A percentile compares a stretch with the other conserved stretches of the same genome.
Evolutionary conservation across 306 rosid genomes (phyloP).

Genomic region (Rubus idaeus): DNA sequence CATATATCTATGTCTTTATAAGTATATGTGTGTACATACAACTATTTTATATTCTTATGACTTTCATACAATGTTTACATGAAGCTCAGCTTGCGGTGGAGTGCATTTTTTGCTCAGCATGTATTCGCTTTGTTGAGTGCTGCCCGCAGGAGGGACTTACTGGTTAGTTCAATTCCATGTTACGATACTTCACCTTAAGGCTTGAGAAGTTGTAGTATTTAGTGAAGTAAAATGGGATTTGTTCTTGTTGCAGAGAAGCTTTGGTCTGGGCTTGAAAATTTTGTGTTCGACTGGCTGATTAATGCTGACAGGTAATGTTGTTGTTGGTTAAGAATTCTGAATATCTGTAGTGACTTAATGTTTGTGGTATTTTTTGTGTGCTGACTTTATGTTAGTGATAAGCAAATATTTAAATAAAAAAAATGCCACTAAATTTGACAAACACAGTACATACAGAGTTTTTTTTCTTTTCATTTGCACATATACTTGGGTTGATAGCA

Average conservation of each 20-base stretch:
- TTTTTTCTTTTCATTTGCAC: neutral
- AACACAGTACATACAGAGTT: neutral
- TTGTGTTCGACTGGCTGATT: constrained; percentile 97
- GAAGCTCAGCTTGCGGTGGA: constrained; percentile 92
- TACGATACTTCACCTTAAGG: constrained; percentile 7
- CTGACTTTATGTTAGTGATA: neutral
- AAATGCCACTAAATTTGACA: constrained; percentile 4
- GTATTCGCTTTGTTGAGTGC: constrained; percentile 98
- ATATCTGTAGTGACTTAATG: constrained; percentile 4
- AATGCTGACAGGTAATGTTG: constrained; percentile 87
- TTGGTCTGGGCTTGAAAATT: constrained; percentile 99
- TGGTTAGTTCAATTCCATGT: constrained; percentile 47
- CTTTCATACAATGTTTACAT: constrained; percentile 27
- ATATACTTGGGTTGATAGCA: constrained; percentile 1
- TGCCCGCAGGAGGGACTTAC: constrained; percentile 99
- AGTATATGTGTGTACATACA: neutral
- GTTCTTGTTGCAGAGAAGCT: constrained; percentile 71
- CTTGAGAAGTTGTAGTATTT: neutral
- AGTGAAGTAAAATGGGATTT: neutral
- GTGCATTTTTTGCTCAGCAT: constrained; percentile 99
- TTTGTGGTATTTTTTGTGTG: neutral
- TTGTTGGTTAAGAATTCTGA: constrained; percentile 20
- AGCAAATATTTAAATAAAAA: neutral
- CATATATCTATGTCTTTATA: neutral
- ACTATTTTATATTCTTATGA: constrained; percentile 10